Base-by-base conservation (phyloP, 1,284 basidiomycete genomes). In the Malassezia yamatoensis region DNA sequence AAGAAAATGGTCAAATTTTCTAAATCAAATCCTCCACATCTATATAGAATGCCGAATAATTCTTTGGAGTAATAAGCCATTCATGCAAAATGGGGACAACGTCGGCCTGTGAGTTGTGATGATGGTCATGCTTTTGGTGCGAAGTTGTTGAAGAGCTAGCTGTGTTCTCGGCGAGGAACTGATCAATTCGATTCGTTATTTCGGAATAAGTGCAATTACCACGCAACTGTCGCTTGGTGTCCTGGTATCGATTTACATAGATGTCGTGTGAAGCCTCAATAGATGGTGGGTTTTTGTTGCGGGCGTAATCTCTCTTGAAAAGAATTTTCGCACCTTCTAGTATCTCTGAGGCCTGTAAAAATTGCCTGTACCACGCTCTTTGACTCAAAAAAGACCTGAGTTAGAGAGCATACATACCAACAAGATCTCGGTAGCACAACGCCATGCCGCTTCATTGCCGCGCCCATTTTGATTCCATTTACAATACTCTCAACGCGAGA, bases 31-130 rank as follows among this genome's bases (percentile, higher is more conserved):
- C 10, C 18, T 38, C 18, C 35, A 16, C 41, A 33, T 49, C 45
- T 39, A 55, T 24, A 33, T 9, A 12, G 34, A 56, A 56, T 7
- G 43, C 43, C 2, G 10, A 15, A 29, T 29, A 32, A 44, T 35
- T 36, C 9, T 21, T 48, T 3, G 54, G 54, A 5, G 54, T 56
- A 11, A 20, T 18, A n/a, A 56, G 33, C 54, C 54, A 56, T 12
- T 42, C 42, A 3, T 35, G 15, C 18, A 55, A 9, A 4, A 29
- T 29, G 7, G 24, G 24, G 24, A 29, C 7, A 29, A 7, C 7
- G 7, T 29, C 24, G 24, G 4, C 24, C 4, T 7, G 24, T 7
- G 24, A 29, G 24, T 7, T 4, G 3, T 29, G 24, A 29, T 29
- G 7, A 3, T 3, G 3, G 38, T n/a, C 38, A 39, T 39, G n/a